These are phyloP conservation scores for Elsinoe fawcettii DNA, from an alignment of 2,329 filamentous ascomycete genomes.

Conservation along the genomic window DNA sequence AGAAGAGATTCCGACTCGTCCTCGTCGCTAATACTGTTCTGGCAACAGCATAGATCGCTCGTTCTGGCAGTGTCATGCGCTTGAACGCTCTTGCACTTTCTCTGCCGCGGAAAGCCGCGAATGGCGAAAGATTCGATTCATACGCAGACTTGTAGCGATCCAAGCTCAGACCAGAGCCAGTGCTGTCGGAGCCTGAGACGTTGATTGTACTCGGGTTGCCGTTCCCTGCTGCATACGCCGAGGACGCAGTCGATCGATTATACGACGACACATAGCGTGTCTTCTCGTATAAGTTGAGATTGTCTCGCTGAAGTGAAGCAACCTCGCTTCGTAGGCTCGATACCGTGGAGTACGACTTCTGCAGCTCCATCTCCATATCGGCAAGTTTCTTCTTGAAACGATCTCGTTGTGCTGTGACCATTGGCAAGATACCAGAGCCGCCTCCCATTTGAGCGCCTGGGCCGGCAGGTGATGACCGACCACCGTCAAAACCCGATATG, in stretches of 20 bases:
- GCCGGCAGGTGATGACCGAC: slow-evolving; percentile 43
- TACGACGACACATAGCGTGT: slow-evolving; percentile 93
- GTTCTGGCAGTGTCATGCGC: slow-evolving; percentile 84
- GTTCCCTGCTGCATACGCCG: slow-evolving; percentile 47
- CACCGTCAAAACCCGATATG: slow-evolving; percentile 81
- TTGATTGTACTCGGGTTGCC: slow-evolving; percentile 67
- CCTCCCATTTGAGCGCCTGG: slow-evolving; percentile 54
- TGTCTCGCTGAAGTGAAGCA: slow-evolving; percentile 88
- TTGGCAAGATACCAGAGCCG: slow-evolving; percentile 84
- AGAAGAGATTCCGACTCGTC: slow-evolving; percentile 88
- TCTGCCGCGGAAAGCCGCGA: slow-evolving; percentile 88
- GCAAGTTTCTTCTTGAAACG: slow-evolving; percentile 95
- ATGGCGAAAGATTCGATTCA: slow-evolving; percentile 90
- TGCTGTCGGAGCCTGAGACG: slow-evolving; percentile 46
- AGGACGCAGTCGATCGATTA: slow-evolving; percentile 53
- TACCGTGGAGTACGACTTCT: slow-evolving; percentile 71
- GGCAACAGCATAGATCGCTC: slow-evolving; percentile 83
- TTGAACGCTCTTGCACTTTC: slow-evolving; percentile 87
- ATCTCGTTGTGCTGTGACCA: slow-evolving; percentile 96
- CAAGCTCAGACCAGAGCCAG: slow-evolving; percentile 57
- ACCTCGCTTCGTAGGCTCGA: slow-evolving; percentile 86
- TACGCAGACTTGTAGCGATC: slow-evolving; percentile 89
- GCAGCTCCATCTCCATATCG: slow-evolving; percentile 83
- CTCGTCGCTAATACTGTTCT: slow-evolving; percentile 84
- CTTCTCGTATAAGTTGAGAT: slow-evolving; percentile 93